Conservation (phyloP, 2,329 filamentous ascomycete genomes). For the Raffaelea deltoideospora region DNA sequence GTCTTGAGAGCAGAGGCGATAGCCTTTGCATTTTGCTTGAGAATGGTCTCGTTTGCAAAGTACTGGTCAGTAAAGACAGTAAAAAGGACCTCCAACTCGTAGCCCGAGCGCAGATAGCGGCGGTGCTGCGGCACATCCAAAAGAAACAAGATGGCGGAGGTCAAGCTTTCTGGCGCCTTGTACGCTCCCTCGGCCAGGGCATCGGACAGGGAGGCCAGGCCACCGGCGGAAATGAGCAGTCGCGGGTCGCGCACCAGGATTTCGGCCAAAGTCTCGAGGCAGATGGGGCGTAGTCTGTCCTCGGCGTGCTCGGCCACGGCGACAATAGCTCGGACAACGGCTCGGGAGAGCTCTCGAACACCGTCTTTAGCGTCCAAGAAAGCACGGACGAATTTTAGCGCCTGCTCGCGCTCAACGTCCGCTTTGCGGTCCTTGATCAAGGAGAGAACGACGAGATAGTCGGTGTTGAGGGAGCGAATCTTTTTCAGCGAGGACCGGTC, state of each 20-base stretch:
- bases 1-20: slow-evolving; percentile 82
- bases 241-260: slow-evolving; percentile 76
- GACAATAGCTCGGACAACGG: slow-evolving; percentile 77
- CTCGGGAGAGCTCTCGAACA: slow-evolving; percentile 70
- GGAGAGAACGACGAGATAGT: slow-evolving; percentile 82
- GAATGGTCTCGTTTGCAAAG: slow-evolving; percentile 38
- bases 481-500: slow-evolving; percentile 79
- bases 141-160: slow-evolving; percentile 76
- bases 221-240: slow-evolving; percentile 68
- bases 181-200: slow-evolving; percentile 83
- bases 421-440: slow-evolving; percentile 92
- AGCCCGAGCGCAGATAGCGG: slow-evolving; percentile 71
- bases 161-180: slow-evolving; percentile 79
- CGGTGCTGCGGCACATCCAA: slow-evolving; percentile 71
- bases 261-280: slow-evolving; percentile 82
- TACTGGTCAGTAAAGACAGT: slow-evolving; percentile 82
- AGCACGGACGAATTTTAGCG: slow-evolving; percentile 85
- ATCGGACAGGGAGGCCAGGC: slow-evolving; percentile 77
- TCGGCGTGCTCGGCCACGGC: slow-evolving; percentile 78
- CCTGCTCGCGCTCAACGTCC: slow-evolving; percentile 93
- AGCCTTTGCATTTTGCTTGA: slow-evolving; percentile 85
- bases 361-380: slow-evolving; percentile 94
- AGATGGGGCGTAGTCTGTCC: slow-evolving; percentile 78
- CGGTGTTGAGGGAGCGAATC: slow-evolving; percentile 76
- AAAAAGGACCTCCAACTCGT: slow-evolving; percentile 79